Conservation (phyloP, 768 basidiomycete species). For the Mycena floridula region DNA sequence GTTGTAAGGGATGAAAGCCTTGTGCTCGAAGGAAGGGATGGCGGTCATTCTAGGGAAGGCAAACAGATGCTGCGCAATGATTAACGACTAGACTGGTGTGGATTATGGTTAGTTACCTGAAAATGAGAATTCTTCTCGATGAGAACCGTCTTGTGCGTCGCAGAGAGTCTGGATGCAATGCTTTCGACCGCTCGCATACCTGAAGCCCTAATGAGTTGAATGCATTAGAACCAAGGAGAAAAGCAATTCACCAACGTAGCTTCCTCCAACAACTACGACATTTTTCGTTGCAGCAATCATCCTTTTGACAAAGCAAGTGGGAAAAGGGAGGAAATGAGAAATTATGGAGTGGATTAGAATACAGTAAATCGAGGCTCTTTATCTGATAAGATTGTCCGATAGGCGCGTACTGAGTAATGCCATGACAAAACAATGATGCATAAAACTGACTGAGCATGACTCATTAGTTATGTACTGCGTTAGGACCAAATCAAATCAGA, state of each 20-base stretch:
- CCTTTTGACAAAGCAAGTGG: neutral
- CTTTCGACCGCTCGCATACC: conserved; percentile 17
- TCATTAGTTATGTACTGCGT: no score
- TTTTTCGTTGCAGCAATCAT: conserved; percentile 13
- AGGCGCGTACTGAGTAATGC: no score
- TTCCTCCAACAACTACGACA: conserved; percentile 28
- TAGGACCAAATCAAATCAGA: no score
- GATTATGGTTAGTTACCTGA: conserved; percentile 6
- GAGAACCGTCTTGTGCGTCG: conserved; percentile 21
- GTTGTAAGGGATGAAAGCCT: conserved; percentile 27
- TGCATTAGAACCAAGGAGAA: no score
- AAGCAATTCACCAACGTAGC: conserved; percentile 22
- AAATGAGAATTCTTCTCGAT: conserved; percentile 30
- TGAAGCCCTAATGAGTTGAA: no score
- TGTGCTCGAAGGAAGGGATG: conserved; percentile 17
- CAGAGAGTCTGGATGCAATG: conserved; percentile 13
- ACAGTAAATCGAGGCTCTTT: no score
- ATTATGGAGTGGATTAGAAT: no score
- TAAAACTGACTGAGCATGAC: no score
- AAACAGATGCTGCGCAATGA: conserved; percentile 18
- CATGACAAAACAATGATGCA: no score
- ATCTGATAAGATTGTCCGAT: no score
- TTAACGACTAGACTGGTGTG: neutral
- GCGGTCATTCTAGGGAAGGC: conserved; percentile 26
- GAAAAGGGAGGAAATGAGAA: no score